Percentiles rank a stretch among this genome's conserved stretches.
phyloP scores from a whole-genome alignment of 2,329 filamentous ascomycete species.

The Penicillium sp. region DNA sequence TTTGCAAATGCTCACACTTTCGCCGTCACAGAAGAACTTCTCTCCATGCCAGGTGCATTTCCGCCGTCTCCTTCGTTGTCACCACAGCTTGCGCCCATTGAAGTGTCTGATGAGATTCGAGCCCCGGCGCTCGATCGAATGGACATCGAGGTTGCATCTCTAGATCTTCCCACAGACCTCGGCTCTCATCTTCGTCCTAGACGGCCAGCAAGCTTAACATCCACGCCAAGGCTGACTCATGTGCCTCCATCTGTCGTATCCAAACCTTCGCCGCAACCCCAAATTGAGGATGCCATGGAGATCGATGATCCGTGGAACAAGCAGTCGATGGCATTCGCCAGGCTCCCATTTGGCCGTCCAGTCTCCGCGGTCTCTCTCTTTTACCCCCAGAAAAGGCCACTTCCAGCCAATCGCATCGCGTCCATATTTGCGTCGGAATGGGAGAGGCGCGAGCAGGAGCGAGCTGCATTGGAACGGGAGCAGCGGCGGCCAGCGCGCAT shows the following conservation, averaged over 20 bases:
- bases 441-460: conserved; percentile 26
- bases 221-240: background rate
- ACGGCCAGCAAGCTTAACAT: conserved; percentile 4
- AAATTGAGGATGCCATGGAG: conserved; percentile 7
- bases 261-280: background rate
- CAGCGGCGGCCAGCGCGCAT: conserved; percentile 20
- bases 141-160: conserved; percentile 9
- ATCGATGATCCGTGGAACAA: conserved; percentile 23
- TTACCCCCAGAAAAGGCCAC: conserved; percentile 15
- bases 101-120: conserved; percentile 8
- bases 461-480: conserved; percentile 20
- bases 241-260: background rate
- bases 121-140: conserved; percentile 8
- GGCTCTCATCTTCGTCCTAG: conserved; percentile 17
- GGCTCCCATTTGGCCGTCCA: conserved; percentile 23
- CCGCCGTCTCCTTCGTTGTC: conserved; percentile 17
- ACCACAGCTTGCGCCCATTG: conserved; percentile 13
- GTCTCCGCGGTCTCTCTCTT: conserved; percentile 34
- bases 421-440: conserved; percentile 32
- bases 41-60: conserved; percentile 19
- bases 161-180: conserved; percentile 19
- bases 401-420: conserved; percentile 29
- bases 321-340: conserved; percentile 13
- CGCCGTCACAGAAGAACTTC: background rate
- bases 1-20: conserved; percentile 3